Conservation (phyloP, 2,329 filamentous ascomycete genomes). For the Phyllosticta citribraziliensis region DNA sequence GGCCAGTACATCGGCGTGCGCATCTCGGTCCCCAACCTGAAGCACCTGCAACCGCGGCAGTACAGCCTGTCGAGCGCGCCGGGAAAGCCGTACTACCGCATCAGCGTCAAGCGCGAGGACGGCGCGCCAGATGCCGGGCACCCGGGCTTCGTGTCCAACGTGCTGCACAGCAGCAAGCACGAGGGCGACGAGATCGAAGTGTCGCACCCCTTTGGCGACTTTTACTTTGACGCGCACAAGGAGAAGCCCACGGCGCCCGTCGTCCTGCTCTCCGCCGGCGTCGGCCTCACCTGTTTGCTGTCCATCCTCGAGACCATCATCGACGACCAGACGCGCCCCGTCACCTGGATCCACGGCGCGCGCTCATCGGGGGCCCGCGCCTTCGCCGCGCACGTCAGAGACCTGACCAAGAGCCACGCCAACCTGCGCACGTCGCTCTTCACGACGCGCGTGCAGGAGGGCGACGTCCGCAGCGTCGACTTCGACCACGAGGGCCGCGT, state of each 20-base stretch:
- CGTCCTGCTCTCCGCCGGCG: conserved; percentile 58
- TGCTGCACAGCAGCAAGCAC: conserved; percentile 52
- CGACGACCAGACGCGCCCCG: conserved; percentile 28
- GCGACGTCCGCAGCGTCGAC: conserved; percentile 41
- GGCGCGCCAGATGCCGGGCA: conserved; percentile 40
- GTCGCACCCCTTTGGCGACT: conserved; percentile 54
- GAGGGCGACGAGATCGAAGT: conserved; percentile 55
- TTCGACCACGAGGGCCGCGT: conserved; percentile 52
- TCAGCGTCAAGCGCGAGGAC: conserved; percentile 54
- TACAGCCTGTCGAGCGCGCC: conserved; percentile 64
- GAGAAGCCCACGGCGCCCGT: conserved; percentile 33
- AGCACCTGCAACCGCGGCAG: conserved; percentile 55
- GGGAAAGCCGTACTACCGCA: conserved; percentile 52
- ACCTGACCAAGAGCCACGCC: conserved; percentile 32
- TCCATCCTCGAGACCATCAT: conserved; percentile 52
- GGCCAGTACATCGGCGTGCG: conserved; percentile 65
- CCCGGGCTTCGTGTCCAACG: conserved; percentile 59
- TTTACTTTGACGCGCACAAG: conserved; percentile 45
- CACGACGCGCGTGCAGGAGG: conserved; percentile 39
- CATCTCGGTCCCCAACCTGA: conserved; percentile 46
- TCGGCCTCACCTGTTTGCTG: conserved; percentile 58
- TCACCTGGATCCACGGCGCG: conserved; percentile 56
- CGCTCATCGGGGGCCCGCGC: conserved; percentile 43
- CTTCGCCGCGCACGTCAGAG: conserved; percentile 44
- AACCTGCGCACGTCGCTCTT: conserved; percentile 49